Evolutionary conservation across 1,139 yeast species (phyloP), one percentile per base, ranked within the genome.

Genomic region (Yarrowia galli): DNA sequence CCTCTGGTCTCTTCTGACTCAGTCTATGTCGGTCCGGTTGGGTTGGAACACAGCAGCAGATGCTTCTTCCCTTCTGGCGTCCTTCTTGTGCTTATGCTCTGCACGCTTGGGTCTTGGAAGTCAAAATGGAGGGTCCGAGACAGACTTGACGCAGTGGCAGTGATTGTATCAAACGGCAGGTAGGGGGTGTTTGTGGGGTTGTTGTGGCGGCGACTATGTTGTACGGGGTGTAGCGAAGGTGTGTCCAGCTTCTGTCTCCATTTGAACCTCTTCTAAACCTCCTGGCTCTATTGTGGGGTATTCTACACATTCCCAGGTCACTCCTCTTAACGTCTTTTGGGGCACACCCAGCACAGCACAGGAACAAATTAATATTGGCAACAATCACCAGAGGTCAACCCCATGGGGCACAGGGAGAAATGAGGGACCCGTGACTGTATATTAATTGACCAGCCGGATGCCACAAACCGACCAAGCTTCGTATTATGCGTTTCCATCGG

Each of bases 41-140:
- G 23, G 38, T 18, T 20, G 58, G 22, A 28, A n/a, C n/a, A n/a
- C n/a, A n/a, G n/a, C n/a, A n/a, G n/a, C 12, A 16, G 54, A 49
- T 49, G 54, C 54, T 49, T 49, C 54, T 32, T 46, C 53, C 28
- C n/a, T 51, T 51, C 58, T 51, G 58, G 58, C 43, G 58, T 51
- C 58, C 58, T 53, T 53, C 60, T 38, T 53, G 35, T 53, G 60
- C 60, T 53, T 53, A 36, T 22, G 60, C 60, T 53, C 60, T 36
- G 60, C 60, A 53, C 60, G 60, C 45, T 53, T 53, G 45, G 60
- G 60, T 53, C 60, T 53, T 22, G 18, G 40, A 53, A 53, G 60
- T 53, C 60, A 53, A 53, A 53, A 53, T 23, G 60, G 32, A 16
- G 60, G 60, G 45, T 53, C 60, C 43, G 60, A 53, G 56, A 53